A percentile compares a stretch with the other conserved stretches of the same genome.
Conservation (phyloP, 2,329 filamentous ascomycete genomes). For the Apiospora rasikravindrae region DNA sequence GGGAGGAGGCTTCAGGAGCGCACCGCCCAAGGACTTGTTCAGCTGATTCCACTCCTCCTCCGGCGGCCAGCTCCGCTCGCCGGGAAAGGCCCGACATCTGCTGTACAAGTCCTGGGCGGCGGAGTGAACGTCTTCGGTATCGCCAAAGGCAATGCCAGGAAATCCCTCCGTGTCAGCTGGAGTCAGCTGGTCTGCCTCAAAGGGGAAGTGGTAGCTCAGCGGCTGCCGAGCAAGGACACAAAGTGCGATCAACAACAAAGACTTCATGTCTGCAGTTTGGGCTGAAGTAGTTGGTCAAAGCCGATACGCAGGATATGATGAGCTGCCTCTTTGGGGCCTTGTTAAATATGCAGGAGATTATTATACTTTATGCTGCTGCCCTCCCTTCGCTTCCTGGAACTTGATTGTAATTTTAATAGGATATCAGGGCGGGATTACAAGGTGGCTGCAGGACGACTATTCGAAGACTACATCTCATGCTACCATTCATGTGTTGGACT, state of each 20-base stretch:
- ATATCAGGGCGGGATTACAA: not conserved
- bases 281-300: too few species aligned
- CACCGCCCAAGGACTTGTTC: constrained; percentile 25
- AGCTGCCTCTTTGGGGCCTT: not conserved
- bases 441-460: not conserved
- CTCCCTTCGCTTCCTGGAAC: not conserved
- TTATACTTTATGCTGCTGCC: not conserved
- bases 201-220: constrained; percentile 15
- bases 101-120: constrained; percentile 27
- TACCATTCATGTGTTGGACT: not conserved
- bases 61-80: not conserved
- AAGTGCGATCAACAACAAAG: not conserved
- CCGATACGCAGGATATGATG: not conserved
- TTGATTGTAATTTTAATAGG: not conserved
- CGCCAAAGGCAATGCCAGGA: constrained; percentile 29
- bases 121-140: constrained; percentile 36
- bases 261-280: not conserved
- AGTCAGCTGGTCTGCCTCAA: constrained; percentile 26
- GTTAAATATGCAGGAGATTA: not conserved
- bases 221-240: not conserved
- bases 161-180: constrained; percentile 28
- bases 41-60: not conserved
- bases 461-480: not conserved
- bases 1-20: constrained; percentile 37
- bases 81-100: not conserved